Evolutionary conservation across 2,329 filamentous ascomycete species (phyloP).

Genomic region (Colletotrichum sp.): DNA sequence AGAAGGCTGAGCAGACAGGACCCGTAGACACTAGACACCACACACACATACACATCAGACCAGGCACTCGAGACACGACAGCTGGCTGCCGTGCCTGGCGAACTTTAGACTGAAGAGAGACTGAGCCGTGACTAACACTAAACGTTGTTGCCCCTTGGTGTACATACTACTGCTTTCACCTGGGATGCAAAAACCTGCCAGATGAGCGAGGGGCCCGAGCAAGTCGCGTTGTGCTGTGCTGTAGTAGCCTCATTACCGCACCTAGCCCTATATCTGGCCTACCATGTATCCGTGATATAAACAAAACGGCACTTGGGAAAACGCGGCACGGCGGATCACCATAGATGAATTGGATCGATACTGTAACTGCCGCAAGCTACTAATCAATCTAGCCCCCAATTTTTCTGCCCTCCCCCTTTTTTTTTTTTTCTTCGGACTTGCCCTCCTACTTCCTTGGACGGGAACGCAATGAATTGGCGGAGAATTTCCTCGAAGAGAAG

Average conservation of each 20-base stretch:
- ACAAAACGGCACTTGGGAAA: neutral
- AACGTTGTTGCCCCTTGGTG: neutral
- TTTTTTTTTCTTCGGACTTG: neutral
- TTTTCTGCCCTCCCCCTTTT: neutral
- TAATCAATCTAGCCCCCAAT: neutral
- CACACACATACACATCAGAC: neutral
- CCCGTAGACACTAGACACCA: neutral
- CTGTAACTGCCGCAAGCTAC: neutral
- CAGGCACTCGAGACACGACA: conserved; percentile 8
- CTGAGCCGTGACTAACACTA: neutral
- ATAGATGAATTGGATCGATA: neutral
- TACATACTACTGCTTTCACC: neutral
- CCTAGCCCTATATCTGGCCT: neutral
- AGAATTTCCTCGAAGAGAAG: neutral
- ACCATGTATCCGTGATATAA: neutral
- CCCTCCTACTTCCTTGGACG: neutral
- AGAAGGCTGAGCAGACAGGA: neutral
- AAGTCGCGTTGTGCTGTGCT: neutral
- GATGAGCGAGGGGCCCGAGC: neutral
- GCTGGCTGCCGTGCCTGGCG: neutral
- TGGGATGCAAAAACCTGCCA: neutral
- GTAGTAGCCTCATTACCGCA: neutral
- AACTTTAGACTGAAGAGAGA: neutral
- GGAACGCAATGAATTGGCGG: neutral
- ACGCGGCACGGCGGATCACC: neutral